These are phyloP conservation scores for Pseudogymnoascus sp. DNA, from an alignment of 2,329 filamentous ascomycete genomes.

Conservation along the genomic window DNA sequence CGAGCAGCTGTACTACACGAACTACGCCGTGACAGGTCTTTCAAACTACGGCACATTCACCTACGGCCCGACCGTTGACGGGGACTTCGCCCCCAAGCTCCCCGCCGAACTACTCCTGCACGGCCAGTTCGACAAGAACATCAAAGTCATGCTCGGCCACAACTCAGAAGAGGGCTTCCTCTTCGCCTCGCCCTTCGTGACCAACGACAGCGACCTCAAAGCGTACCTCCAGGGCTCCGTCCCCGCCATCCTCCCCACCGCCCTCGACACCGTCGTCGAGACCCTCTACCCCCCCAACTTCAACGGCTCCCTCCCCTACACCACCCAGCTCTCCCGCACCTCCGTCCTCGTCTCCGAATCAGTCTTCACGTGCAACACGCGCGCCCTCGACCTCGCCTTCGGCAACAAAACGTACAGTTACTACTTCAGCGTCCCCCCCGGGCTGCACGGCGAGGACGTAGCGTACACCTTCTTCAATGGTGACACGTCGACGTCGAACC, in stretches of 20 bases:
- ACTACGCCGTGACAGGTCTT: slow-evolving; percentile 13
- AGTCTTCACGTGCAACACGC: slow-evolving; percentile 44
- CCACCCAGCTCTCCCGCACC: slow-evolving; percentile 35
- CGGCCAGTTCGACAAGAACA: slow-evolving; percentile 36
- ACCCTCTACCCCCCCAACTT: slow-evolving; percentile 44
- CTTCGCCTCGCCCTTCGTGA: slow-evolving; percentile 32
- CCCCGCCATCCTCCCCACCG: slow-evolving; percentile 16
- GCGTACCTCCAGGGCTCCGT: slow-evolving; percentile 9
- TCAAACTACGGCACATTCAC: slow-evolving; percentile 15
- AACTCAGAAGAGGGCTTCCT: slow-evolving; percentile 35
- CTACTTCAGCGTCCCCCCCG: slow-evolving; percentile 45
- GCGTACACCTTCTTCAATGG: slow-evolving; percentile 46
- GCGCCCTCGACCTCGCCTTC: slow-evolving; percentile 41
- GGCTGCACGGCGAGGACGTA: slow-evolving; percentile 45
- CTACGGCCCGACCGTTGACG: slow-evolving; percentile 41
- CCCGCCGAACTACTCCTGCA: slow-evolving; percentile 38
- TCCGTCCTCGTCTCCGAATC: slow-evolving; percentile 37
- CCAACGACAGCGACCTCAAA: slow-evolving; percentile 14
- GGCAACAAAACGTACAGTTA: slow-evolving; percentile 43
- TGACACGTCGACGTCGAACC: slow-evolving; percentile 18
- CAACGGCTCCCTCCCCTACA: slow-evolving; percentile 38
- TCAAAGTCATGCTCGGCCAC: slow-evolving; percentile 41
- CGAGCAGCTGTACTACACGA: slow-evolving; percentile 13
- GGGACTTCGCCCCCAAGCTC: slow-evolving; percentile 38
- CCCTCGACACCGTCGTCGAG: slow-evolving; percentile 26